Evolutionary conservation across 441 rosid species (phyloP).

Genomic region (Arabidopsis hybrid): DNA sequence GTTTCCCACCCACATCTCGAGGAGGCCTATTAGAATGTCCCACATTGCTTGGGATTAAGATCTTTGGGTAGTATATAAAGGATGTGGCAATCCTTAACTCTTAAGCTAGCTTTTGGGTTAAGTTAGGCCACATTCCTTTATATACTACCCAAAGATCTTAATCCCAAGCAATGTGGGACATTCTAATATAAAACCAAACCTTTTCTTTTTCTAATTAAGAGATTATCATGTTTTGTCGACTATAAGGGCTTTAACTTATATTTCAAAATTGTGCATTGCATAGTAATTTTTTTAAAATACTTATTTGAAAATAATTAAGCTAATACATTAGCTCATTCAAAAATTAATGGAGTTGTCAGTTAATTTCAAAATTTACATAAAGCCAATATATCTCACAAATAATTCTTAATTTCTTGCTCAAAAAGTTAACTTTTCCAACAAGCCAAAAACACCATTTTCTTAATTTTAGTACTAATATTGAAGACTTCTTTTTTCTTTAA

Average conservation of each 20-base stretch:
- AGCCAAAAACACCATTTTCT: slow-evolving; percentile 11
- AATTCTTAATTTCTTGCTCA: background rate
- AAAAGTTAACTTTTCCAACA: slow-evolving; percentile 5
- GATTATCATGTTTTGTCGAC: background rate
- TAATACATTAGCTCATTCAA: background rate
- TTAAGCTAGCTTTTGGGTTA: too few species aligned
- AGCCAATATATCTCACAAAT: background rate
- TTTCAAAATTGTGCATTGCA: background rate
- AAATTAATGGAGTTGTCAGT: background rate
- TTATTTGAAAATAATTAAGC: too few species aligned
- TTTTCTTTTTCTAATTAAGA: too few species aligned
- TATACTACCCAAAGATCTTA: too few species aligned
- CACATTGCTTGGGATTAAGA: too few species aligned
- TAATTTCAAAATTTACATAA: background rate
- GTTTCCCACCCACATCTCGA: too few species aligned
- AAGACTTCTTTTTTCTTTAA: background rate
- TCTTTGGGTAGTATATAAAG: too few species aligned
- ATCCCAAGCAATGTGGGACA: too few species aligned
- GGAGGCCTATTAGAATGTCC: too few species aligned
- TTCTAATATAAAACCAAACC: background rate
- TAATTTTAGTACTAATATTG: background rate
- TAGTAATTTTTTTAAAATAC: too few species aligned
- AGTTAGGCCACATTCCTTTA: too few species aligned
- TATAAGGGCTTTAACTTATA: background rate
- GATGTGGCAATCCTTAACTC: too few species aligned